phyloP scores from a whole-genome alignment of 202 grass and related monocot species.

The Schoenoplectus triqueter region DNA sequence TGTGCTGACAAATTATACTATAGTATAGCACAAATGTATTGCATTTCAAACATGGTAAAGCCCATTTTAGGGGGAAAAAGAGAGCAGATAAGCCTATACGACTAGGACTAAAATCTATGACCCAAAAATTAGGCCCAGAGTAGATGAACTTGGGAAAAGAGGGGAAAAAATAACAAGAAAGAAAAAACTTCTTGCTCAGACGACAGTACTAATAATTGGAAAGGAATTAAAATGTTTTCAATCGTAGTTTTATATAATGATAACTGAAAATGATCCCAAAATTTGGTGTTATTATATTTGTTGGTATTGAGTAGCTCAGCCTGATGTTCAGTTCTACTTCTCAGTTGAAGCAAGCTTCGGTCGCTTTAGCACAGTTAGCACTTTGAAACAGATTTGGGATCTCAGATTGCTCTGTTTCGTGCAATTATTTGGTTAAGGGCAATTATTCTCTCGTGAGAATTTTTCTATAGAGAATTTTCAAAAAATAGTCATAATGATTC shows the following conservation, averaged over 20 bases:
- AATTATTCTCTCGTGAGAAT: too few relatives aligned
- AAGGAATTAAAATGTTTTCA: constrained; percentile 6
- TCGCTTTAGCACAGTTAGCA: constrained; percentile 1
- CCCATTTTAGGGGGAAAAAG: background rate
- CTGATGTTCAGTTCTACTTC: constrained; percentile 21
- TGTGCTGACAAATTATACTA: background rate
- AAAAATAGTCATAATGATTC: too few relatives aligned
- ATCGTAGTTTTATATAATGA: background rate
- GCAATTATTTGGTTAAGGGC: background rate
- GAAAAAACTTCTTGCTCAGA: background rate
- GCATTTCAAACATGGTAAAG: background rate
- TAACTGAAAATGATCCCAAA: constrained; percentile 10
- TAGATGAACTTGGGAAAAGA: background rate
- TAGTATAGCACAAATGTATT: background rate
- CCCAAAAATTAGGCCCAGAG: background rate
- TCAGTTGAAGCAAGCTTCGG: constrained; percentile 5
- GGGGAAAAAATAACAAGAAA: background rate
- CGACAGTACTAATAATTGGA: background rate
- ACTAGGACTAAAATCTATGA: too few relatives aligned
- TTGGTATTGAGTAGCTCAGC: background rate
- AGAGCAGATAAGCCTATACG: background rate
- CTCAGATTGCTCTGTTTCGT: background rate
- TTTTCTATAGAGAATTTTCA: too few relatives aligned
- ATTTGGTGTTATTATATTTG: constrained; percentile 22
- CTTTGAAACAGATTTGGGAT: background rate